A percentile compares a stretch with the other conserved stretches of the same genome.
phyloP scores from a whole-genome alignment of 768 basidiomycete species.

The Russula emetica region DNA sequence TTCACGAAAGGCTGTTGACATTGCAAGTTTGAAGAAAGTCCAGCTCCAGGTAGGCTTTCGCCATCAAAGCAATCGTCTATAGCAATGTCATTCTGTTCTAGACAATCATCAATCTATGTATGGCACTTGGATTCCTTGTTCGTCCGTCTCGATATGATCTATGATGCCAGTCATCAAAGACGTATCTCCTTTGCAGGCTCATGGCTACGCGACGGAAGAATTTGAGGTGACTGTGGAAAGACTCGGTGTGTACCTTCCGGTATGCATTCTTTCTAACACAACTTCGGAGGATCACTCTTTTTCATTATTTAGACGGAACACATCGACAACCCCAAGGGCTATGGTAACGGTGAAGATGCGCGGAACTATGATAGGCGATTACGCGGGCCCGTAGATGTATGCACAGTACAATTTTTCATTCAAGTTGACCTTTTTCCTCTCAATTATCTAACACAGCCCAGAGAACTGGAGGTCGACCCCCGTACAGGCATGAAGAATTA shows the following conservation, averaged over 20 bases:
- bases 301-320: conserved; percentile 59
- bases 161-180: background rate
- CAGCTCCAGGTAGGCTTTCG: conserved; percentile 51
- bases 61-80: background rate
- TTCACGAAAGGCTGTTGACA: conserved; percentile 66
- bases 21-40: conserved; percentile 70
- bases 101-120: conserved; percentile 84
- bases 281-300: background rate
- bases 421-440: background rate
- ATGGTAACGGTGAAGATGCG: conserved; percentile 80
- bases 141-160: conserved; percentile 22
- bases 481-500: conserved; percentile 87
- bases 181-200: conserved; percentile 43
- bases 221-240: conserved; percentile 84
- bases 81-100: conserved; percentile 32
- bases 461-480: conserved; percentile 81
- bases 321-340: conserved; percentile 91
- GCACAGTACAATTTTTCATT: conserved; percentile 10
- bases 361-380: conserved; percentile 70
- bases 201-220: conserved; percentile 76
- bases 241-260: conserved; percentile 80
- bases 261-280: conserved; percentile 33
- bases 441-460: conserved; percentile 42
- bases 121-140: conserved; percentile 88
- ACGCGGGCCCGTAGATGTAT: conserved; percentile 76